Base-by-base conservation (phyloP, 345 rosid species). In the Capsella bursapastoris region DNA sequence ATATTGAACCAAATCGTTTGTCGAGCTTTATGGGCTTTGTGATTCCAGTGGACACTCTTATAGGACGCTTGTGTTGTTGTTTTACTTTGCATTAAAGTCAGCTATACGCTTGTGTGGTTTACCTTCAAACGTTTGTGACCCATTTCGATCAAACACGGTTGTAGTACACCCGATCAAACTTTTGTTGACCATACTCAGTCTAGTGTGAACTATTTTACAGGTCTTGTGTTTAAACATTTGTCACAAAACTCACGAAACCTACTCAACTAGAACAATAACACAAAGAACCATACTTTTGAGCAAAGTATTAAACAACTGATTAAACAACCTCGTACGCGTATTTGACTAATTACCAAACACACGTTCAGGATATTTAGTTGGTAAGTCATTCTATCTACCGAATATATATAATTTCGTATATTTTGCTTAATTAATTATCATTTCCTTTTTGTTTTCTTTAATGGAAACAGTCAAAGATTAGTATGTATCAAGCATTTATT, bases 401-500 rank as follows among this genome's bases (percentile, higher is more conserved):
- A 74, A 18, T 11, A 56, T 57, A 34, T 34, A 22, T 22, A 22
- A 22, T 57, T 3, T 74, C 65, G 49, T 66, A 38, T 74, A 51
- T 49, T 66, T 49, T 28, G 52, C 44, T 71, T 51, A 40, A 52
- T 72, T 4, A 52, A 40, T 29, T 29, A 5, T 15, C 45, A 2
- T 2, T 7, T 29, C 41, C 5, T 25, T 22, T 73, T 35, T 65
- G 7, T 18, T 65, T 14, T 43, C 0, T 6, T 6, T 13, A 13
- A 7, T 44, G 43, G 40, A 53, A 44, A 5, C 64, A 68, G 55
- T 61, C 62, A 75, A 75, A 70, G 50, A 75, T 32, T 41, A 40
- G 63, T 68, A 51, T n/a, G 41, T 61, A 41, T 70, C 64, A 75
- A 64, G 3, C 79, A 68, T 76, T 76, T 69, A 76, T 76, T 75